Percentiles rank a stretch among this genome's conserved stretches.
These are phyloP conservation scores for Naganishia vishniacii DNA, from an alignment of 768 basidiomycete species.

Conservation along the genomic window DNA sequence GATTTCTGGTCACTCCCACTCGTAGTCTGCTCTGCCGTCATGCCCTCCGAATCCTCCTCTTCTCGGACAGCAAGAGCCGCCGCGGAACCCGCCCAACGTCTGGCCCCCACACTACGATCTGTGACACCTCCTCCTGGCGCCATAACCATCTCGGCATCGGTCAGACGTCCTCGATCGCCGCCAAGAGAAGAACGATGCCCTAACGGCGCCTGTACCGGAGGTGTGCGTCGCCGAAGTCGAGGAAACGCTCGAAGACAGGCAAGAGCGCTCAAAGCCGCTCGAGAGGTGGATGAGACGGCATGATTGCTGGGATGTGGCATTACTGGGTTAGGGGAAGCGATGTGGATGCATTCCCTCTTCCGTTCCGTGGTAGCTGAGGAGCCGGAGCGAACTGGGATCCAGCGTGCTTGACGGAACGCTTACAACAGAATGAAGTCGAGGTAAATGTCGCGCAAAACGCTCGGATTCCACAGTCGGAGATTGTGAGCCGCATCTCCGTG, in stretches of 20 bases:
- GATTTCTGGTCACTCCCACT: neutral
- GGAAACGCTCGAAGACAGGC: slow-evolving; percentile 6
- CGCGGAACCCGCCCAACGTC: slow-evolving; percentile 8
- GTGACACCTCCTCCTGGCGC: neutral
- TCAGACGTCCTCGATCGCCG: neutral
- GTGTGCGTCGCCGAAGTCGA: neutral
- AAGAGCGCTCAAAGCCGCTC: neutral
- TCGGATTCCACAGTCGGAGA: no score
- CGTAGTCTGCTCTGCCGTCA: neutral
- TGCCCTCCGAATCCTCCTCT: neutral
- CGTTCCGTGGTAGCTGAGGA: no score
- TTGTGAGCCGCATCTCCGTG: neutral
- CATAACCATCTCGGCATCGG: no score
- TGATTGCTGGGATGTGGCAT: neutral
- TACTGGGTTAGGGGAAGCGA: neutral
- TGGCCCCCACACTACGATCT: neutral
- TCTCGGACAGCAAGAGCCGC: neutral
- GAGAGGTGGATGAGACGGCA: neutral
- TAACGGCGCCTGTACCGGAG: neutral
- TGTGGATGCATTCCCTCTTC: no score
- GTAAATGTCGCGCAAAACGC: slow-evolving; percentile 10
- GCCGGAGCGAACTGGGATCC: no score
- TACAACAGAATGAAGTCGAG: neutral
- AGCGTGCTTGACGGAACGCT: no score
- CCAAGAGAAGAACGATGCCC: neutral